Evolutionary conservation across 441 rosid genomes (phyloP).

Genomic region (Corymbia calophylla): DNA sequence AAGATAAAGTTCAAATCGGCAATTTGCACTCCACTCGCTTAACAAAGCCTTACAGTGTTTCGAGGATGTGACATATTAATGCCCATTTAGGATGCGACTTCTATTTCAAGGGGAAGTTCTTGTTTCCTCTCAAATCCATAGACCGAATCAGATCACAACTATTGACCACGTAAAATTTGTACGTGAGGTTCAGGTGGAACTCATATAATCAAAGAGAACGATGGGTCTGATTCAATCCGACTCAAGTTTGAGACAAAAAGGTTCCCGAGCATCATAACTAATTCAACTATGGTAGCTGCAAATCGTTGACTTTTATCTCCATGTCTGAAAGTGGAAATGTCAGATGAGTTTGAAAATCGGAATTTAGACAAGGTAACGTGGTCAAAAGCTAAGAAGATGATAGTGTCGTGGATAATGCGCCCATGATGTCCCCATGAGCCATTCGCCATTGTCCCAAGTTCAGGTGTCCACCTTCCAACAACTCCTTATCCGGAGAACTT

Average conservation of each 20-base stretch:
- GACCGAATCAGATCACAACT: neutral
- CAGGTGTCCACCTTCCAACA: neutral
- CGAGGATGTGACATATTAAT: neutral
- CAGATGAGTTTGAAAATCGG: neutral
- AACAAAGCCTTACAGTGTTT: neutral
- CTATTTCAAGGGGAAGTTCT: neutral
- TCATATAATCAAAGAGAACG: neutral
- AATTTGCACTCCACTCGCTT: neutral
- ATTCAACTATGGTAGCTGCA: neutral
- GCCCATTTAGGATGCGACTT: neutral
- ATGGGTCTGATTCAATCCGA: neutral
- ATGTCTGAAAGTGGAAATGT: neutral
- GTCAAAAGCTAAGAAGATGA: neutral
- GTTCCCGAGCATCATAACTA: neutral
- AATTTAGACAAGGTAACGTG: neutral
- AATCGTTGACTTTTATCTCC: neutral
- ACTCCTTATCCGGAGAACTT: neutral
- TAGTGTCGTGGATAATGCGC: neutral
- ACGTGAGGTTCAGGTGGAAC: neutral
- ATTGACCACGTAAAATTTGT: neutral
- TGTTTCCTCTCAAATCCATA: rapidly evolving
- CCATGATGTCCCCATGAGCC: neutral
- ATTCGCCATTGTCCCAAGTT: neutral
- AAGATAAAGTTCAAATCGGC: neutral
- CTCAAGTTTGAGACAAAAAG: neutral